Evolutionary conservation across 2,329 filamentous ascomycete genomes (phyloP).

Genomic region (Alternaria sp.): DNA sequence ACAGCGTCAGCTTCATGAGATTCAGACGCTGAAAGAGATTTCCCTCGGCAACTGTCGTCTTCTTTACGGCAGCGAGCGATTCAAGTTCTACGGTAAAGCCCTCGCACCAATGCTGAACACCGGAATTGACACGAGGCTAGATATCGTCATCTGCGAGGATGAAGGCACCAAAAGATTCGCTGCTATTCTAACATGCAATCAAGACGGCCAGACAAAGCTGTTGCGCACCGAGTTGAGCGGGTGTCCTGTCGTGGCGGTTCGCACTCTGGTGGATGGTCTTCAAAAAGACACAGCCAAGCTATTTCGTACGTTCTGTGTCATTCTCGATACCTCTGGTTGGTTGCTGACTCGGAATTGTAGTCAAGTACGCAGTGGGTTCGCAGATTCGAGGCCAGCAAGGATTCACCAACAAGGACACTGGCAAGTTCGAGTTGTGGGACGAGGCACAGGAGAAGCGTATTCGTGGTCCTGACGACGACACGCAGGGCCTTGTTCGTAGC

Average conservation of each 20-base stretch:
- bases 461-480: constrained; percentile 24
- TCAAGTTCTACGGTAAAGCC: constrained; percentile 34
- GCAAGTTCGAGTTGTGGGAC: constrained; percentile 17
- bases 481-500: constrained; percentile 3
- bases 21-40: constrained; percentile 36
- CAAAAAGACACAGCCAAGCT: constrained; percentile 33
- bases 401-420: constrained; percentile 11
- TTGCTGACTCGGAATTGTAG: constrained; percentile 16
- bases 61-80: constrained; percentile 37
- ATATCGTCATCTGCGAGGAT: constrained; percentile 27
- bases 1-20: constrained; percentile 64
- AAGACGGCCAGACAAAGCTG: constrained; percentile 75
- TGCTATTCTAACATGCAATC: constrained; percentile 94
- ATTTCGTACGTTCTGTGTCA: constrained; percentile 25
- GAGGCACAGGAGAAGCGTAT: not conserved
- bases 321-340: not conserved
- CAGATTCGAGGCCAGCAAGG: constrained; percentile 30
- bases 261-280: constrained; percentile 28
- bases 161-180: constrained; percentile 69
- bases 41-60: constrained; percentile 37
- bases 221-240: constrained; percentile 76
- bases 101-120: too few species aligned
- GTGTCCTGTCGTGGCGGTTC: constrained; percentile 70
- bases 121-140: constrained; percentile 18
- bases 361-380: constrained; percentile 29